Evolutionary conservation across 306 rosid genomes (phyloP).

Genomic region (Luffa acutangula): DNA sequence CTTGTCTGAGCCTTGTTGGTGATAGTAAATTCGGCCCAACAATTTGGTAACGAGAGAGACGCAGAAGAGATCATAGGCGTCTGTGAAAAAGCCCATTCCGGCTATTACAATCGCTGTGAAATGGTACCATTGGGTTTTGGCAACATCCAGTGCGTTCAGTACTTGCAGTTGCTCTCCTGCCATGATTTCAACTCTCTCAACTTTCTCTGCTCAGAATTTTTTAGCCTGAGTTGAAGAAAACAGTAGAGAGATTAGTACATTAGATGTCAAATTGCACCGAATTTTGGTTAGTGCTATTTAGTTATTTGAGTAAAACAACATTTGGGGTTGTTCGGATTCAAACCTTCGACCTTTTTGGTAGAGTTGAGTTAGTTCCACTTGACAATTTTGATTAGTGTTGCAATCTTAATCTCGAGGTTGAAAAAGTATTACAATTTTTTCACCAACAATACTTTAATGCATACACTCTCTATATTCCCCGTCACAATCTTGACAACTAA

Average conservation of each 20-base stretch:
- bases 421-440: too few species aligned
- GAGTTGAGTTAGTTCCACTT: too few species aligned
- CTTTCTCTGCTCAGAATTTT: background rate
- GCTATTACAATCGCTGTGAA: constrained; percentile 83
- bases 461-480: too few species aligned
- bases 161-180: constrained; percentile 43
- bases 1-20: constrained; percentile 16
- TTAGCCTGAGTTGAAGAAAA: background rate
- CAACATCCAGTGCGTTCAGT: constrained; percentile 66
- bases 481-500: too few species aligned
- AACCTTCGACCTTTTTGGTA: too few species aligned
- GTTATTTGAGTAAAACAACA: too few species aligned
- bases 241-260: background rate
- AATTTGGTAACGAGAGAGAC: constrained; percentile 82
- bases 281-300: too few species aligned
- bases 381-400: too few species aligned
- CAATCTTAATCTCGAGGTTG: too few species aligned
- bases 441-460: too few species aligned
- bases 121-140: constrained; percentile 90
- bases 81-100: constrained; percentile 92
- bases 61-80: constrained; percentile 81
- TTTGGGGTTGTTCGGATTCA: too few species aligned
- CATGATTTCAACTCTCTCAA: constrained; percentile 18
- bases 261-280: too few species aligned
- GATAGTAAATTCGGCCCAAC: constrained; percentile 66